A percentile compares a stretch with the other conserved stretches of the same genome.
phyloP scores from a whole-genome alignment of 208 protist genomes.

The Wallacemonas sp. region DNA sequence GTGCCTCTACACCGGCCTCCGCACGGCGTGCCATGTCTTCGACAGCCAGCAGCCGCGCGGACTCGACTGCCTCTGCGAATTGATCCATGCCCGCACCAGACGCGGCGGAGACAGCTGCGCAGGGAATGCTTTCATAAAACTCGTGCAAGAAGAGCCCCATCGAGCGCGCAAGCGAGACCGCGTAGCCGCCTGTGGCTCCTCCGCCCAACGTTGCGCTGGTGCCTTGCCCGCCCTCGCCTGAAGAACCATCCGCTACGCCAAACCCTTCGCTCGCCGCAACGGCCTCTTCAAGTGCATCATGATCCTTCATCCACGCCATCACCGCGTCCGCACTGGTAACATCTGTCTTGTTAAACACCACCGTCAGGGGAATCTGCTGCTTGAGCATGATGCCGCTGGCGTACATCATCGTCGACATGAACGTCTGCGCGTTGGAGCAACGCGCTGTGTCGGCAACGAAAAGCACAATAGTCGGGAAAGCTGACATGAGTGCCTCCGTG shows the following conservation, averaged over 20 bases:
- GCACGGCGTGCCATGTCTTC: conserved; percentile 28
- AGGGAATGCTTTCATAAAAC: conserved; percentile 94
- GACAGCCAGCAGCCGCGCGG: conserved; percentile 73
- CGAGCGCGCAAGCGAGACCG: conserved; percentile 88
- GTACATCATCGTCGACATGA: conserved; percentile 99
- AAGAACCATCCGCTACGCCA: conserved; percentile 15
- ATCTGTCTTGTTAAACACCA: conserved; percentile 99
- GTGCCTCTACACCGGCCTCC: conserved; percentile 1
- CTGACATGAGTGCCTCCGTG: conserved; percentile 92
- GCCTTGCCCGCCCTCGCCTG: not conserved
- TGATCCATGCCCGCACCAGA: conserved; percentile 91
- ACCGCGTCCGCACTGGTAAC: conserved; percentile 84
- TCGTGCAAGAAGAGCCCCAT: conserved; percentile 97
- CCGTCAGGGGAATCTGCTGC: conserved; percentile 96
- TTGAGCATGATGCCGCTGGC: conserved; percentile 98
- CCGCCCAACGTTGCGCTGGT: not conserved
- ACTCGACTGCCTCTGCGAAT: conserved; percentile 78
- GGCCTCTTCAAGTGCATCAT: conserved; percentile 81
- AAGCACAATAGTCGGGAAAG: conserved; percentile 94
- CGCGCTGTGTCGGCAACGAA: conserved; percentile 98
- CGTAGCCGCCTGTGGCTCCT: conserved; percentile 65
- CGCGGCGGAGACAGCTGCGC: conserved; percentile 93
- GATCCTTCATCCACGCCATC: conserved; percentile 95
- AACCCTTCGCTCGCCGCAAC: conserved; percentile 58
- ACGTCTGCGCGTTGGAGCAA: conserved; percentile 94